Evolutionary conservation across 2,329 filamentous ascomycete genomes (phyloP).

Genomic region (Curvularia lunata): DNA sequence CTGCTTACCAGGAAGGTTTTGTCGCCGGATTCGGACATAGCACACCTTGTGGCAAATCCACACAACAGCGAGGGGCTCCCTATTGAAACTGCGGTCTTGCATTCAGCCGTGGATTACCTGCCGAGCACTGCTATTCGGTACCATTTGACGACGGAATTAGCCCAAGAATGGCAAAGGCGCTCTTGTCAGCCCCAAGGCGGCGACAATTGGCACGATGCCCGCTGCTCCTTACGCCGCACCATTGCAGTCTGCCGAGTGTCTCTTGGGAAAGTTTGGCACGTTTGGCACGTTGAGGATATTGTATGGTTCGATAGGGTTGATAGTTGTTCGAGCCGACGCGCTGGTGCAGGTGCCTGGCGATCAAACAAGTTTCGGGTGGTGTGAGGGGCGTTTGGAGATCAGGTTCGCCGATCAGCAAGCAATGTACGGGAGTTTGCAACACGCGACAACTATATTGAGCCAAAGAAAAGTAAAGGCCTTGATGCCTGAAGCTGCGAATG

Average conservation of each 20-base stretch:
- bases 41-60: neutral
- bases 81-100: neutral
- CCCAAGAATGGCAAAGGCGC: neutral
- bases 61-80: neutral
- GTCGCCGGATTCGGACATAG: neutral
- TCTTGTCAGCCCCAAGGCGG: neutral
- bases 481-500: neutral
- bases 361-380: slow-evolving; percentile 11
- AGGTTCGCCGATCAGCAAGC: slow-evolving; percentile 12
- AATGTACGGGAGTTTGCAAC: neutral
- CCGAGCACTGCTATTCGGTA: slow-evolving; percentile 4
- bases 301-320: neutral
- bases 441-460: neutral
- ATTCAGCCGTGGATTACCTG: neutral
- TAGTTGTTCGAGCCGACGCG: neutral
- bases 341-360: slow-evolving; percentile 16
- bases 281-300: neutral
- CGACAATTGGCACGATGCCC: neutral
- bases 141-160: neutral
- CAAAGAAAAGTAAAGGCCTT: neutral
- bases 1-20: neutral
- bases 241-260: neutral
- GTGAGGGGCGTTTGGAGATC: slow-evolving; percentile 6
- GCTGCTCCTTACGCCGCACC: neutral
- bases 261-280: neutral